Evolutionary conservation across 495 filamentous ascomycete genomes (phyloP).

Genomic region (Tuber borchii): DNA sequence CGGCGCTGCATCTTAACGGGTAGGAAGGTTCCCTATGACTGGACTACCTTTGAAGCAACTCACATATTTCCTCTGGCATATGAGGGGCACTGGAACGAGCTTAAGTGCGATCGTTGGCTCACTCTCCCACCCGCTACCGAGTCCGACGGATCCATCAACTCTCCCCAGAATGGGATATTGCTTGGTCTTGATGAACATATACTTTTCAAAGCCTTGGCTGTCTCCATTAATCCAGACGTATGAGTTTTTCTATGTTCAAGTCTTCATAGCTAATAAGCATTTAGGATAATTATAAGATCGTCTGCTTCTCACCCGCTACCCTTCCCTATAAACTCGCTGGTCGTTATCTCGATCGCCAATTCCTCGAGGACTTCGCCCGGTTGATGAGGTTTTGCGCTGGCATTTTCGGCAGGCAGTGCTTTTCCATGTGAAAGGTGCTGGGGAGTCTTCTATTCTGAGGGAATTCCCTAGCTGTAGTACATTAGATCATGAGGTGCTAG

Average conservation of each 20-base stretch:
- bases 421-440: constrained; percentile 44
- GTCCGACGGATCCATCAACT: too few relatives aligned
- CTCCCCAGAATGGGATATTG: constrained; percentile 40
- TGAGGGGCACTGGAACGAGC: too few relatives aligned
- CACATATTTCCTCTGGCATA: constrained; percentile 42
- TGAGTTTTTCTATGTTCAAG: constrained; percentile 42
- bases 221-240: constrained; percentile 37
- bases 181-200: constrained; percentile 39
- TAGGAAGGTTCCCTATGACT: not conserved
- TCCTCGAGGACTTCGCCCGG: constrained; percentile 43
- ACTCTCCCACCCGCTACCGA: too few relatives aligned
- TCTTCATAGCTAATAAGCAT: constrained; percentile 40
- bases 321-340: too few relatives aligned
- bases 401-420: constrained; percentile 46
- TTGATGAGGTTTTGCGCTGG: constrained; percentile 45
- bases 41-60: constrained; percentile 41
- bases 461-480: constrained; percentile 40
- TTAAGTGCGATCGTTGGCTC: too few relatives aligned
- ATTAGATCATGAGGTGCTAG: too few relatives aligned
- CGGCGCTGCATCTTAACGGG: constrained; percentile 42
- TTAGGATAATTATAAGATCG: constrained; percentile 16
- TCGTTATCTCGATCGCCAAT: constrained; percentile 32
- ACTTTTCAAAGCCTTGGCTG: constrained; percentile 40
- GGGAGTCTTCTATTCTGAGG: constrained; percentile 45
- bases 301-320: too few relatives aligned